Base-by-base conservation (phyloP, 2,329 filamentous ascomycete genomes). In the Claviceps maximensis region DNA sequence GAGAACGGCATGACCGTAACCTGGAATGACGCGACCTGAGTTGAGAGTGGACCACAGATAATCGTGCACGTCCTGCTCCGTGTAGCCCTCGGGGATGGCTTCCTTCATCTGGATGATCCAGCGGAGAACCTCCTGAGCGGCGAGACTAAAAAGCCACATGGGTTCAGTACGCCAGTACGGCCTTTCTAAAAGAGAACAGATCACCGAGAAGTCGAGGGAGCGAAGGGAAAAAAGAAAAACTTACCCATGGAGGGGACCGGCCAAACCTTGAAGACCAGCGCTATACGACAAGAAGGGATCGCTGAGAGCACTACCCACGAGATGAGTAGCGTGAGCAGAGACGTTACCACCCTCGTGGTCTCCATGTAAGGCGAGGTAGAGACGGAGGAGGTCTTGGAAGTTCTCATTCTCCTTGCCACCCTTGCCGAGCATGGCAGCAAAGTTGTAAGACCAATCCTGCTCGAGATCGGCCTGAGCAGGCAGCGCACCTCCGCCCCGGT, bases 391-490 rank as follows among this genome's bases (percentile, higher is more conserved):
- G 64, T 98, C 93, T 68, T 97, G 91, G 79, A 98, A 95, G 68
- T 87, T 86, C 72, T 90, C 87, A 62, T 97, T 85, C 71, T 95
- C 77, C 69, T 85, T 82, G 60, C 89, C 89, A 50, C 84, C 81
- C 74, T 94, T 95, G 65, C 91, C 91, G 52, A 97, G 80, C 82
- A 97, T 89, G 59, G 89, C 87, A 47, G 93, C 93, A 65, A 96
- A 98, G 78, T 98, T 98, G 78, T 96, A 95, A 0, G 90, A 86
- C 93, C 93, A 98, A 71, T 98, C 93, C 72, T 96, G 88, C 60
- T 86, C 78, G 54, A 81, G 71, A 63, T 98, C 90, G 49, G 94
- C 75, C 68, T 86, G 74, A 61, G 84, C 80, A 9, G 88, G 83
- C 57, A 95, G 76, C 59, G 86, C 74, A 64, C 85, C 83, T 54